Percentiles rank a stretch among this genome's conserved stretches.
Conservation (phyloP, 805 yeast species). For the Lachancea fermentati region DNA sequence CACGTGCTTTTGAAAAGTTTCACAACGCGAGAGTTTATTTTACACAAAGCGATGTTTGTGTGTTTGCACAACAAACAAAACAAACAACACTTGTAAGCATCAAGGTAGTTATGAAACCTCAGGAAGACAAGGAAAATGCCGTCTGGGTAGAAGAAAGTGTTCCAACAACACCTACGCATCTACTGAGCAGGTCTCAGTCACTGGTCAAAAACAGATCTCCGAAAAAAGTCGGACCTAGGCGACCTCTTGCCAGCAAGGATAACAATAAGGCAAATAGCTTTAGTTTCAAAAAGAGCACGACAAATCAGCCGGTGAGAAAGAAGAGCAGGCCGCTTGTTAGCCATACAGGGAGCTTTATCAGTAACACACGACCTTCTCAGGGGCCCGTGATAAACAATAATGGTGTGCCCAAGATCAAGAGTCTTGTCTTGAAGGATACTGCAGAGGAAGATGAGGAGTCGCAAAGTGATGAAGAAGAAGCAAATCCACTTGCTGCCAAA, state of each 20-base stretch:
- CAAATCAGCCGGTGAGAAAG: slow-evolving; percentile 2
- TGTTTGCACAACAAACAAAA: no score
- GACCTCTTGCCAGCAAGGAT: slow-evolving; percentile 31
- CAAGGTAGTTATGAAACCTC: background rate
- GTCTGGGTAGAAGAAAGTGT: slow-evolving; percentile 3
- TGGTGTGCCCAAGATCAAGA: slow-evolving; percentile 24
- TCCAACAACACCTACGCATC: slow-evolving; percentile 25
- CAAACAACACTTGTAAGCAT: no score
- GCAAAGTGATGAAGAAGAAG: slow-evolving; percentile 16
- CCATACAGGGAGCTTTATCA: slow-evolving; percentile 11
- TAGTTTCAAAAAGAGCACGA: slow-evolving; percentile 1
- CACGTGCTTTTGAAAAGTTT: background rate
- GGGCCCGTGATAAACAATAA: slow-evolving; percentile 26
- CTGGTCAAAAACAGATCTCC: slow-evolving; percentile 13
- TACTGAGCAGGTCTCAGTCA: slow-evolving; percentile 22
- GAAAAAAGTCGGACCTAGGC: slow-evolving; percentile 13
- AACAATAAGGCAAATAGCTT: slow-evolving; percentile 21
- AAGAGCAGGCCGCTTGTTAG: slow-evolving; percentile 8
- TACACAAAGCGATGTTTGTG: background rate
- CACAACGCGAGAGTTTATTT: background rate
- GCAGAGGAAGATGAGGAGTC: slow-evolving; percentile 15
- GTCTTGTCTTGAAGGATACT: slow-evolving; percentile 27
- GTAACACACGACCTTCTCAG: slow-evolving; percentile 1
- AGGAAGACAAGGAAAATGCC: slow-evolving; percentile 11
- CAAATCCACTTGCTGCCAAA: slow-evolving; percentile 16